Conservation (phyloP, 495 filamentous ascomycete species). For the Cercophora scortea region DNA sequence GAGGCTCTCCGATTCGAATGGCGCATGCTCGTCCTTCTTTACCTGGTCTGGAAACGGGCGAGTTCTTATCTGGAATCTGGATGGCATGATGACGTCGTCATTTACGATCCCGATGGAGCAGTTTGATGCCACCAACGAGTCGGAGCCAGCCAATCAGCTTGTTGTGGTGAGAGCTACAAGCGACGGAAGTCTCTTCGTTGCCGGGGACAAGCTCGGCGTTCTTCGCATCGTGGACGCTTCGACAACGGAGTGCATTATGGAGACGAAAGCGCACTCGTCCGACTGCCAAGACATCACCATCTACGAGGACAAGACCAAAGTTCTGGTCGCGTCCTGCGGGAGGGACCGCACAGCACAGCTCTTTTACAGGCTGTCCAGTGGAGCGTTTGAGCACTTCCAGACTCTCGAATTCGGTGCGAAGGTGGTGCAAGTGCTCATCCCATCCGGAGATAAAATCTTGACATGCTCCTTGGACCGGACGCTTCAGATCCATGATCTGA, state of each 20-base stretch:
- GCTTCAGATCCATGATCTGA: constrained; percentile 67
- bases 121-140: constrained; percentile 42
- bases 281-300: constrained; percentile 80
- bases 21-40: constrained; percentile 61
- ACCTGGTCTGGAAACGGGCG: constrained; percentile 77
- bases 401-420: constrained; percentile 41
- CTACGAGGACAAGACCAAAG: constrained; percentile 42
- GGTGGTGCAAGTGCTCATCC: constrained; percentile 41
- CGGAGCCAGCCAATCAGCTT: constrained; percentile 63
- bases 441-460: constrained; percentile 53
- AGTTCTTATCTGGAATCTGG: constrained; percentile 71
- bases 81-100: constrained; percentile 59
- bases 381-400: constrained; percentile 41
- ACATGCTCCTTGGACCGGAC: constrained; percentile 88
- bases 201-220: constrained; percentile 80
- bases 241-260: constrained; percentile 46
- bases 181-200: constrained; percentile 57
- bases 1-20: constrained; percentile 48
- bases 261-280: constrained; percentile 75
- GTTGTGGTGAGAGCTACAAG: constrained; percentile 56
- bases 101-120: constrained; percentile 64
- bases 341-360: constrained; percentile 87
- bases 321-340: constrained; percentile 69
- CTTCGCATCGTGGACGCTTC: constrained; percentile 50
- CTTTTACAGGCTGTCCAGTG: constrained; percentile 52